Conservation (phyloP, 2,329 filamentous ascomycete genomes). For the Fusarium chaquense region DNA sequence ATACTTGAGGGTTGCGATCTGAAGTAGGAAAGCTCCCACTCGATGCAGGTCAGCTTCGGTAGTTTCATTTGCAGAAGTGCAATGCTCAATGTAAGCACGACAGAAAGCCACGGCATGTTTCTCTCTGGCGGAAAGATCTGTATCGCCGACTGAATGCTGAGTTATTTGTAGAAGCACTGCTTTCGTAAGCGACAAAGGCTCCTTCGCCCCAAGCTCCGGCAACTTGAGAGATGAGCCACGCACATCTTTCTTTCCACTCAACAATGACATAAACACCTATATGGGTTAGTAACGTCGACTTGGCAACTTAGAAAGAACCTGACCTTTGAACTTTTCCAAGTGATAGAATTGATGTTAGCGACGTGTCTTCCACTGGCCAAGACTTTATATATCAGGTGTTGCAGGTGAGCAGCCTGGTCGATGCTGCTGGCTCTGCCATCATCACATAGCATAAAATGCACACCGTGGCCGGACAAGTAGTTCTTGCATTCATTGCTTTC, state of each 20-base stretch:
- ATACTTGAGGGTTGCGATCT: constrained; percentile 14
- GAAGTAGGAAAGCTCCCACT: constrained; percentile 30
- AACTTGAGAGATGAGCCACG: background rate
- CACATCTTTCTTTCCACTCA: constrained; percentile 18
- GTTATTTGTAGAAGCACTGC: background rate
- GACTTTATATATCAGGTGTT: constrained; percentile 55
- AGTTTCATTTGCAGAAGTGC: background rate
- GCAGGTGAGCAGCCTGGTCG: constrained; percentile 60
- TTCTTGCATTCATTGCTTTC: constrained; percentile 62
- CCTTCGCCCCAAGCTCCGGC: background rate
- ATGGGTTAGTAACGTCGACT: background rate
- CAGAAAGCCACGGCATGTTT: constrained; percentile 28
- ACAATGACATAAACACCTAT: constrained; percentile 35
- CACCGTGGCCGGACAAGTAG: constrained; percentile 66
- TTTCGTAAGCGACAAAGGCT: background rate
- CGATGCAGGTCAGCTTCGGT: constrained; percentile 2
- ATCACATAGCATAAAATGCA: constrained; percentile 77
- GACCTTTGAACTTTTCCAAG: constrained; percentile 74
- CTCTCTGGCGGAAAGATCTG: constrained; percentile 12
- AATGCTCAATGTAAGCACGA: constrained; percentile 17
- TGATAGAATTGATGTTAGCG: constrained; percentile 72
- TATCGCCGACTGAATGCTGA: background rate
- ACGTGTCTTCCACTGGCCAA: constrained; percentile 69
- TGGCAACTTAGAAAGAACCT: background rate
- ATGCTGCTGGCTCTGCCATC: constrained; percentile 62